phyloP scores from a whole-genome alignment of 129 eudicot species.

The Artemisia argyi region DNA sequence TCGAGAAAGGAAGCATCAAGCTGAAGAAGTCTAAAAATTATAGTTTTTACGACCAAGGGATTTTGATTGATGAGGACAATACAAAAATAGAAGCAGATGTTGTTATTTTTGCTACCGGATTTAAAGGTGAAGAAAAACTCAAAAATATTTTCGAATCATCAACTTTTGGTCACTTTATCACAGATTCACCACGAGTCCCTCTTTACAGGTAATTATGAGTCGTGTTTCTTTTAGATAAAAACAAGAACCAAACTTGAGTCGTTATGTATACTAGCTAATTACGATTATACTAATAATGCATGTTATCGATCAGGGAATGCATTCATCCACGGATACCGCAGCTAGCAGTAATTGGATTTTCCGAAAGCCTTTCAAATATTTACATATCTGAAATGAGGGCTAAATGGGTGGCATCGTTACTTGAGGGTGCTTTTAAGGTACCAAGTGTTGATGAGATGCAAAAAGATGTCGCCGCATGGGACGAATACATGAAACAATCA shows the following conservation, averaged over 20 bases:
- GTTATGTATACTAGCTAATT: too few relatives aligned
- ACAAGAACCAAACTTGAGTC: too few relatives aligned
- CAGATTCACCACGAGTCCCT: slow-evolving; percentile 43
- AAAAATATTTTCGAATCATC: slow-evolving; percentile 50
- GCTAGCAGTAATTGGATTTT: slow-evolving; percentile 64
- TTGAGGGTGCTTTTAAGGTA: slow-evolving; percentile 52
- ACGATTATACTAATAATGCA: too few relatives aligned
- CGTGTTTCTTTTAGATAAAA: too few relatives aligned
- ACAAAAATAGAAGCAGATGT: slow-evolving; percentile 41
- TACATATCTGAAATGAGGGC: slow-evolving; percentile 60
- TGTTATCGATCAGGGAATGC: slow-evolving; percentile 50
- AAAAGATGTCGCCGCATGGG: slow-evolving; percentile 57
- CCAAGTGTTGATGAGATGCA: slow-evolving; percentile 71
- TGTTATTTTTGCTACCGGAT: slow-evolving; percentile 74
- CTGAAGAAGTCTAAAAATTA: slow-evolving; percentile 36
- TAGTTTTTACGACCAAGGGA: slow-evolving; percentile 52
- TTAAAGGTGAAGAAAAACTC: slow-evolving; percentile 51
- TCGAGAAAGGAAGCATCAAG: slow-evolving; percentile 55
- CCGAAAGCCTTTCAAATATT: slow-evolving; percentile 56
- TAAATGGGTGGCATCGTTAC: slow-evolving; percentile 56
- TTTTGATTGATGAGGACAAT: slow-evolving; percentile 33
- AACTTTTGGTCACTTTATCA: slow-evolving; percentile 35
- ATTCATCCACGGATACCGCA: slow-evolving; percentile 75
- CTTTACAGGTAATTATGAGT: slow-evolving; percentile 48
- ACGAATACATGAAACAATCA: slow-evolving; percentile 45